phyloP scores from a whole-genome alignment of 2,329 filamentous ascomycete genomes.

The Fusarium sarcochroum region DNA sequence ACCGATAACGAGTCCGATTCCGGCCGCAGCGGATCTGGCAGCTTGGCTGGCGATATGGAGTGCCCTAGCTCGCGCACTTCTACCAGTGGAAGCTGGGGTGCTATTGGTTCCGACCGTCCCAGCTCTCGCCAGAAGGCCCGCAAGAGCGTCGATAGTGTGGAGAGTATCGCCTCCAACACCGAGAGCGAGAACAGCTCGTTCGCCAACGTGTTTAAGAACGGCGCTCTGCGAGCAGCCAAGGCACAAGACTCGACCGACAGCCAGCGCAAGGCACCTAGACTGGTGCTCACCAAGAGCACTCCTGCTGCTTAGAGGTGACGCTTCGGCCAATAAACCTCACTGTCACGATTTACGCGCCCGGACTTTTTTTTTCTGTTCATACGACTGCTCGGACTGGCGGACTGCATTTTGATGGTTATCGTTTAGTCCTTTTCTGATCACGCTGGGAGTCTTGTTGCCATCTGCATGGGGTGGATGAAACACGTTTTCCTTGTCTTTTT shows the following conservation, averaged over 20 bases:
- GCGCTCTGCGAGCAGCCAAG: slow-evolving; percentile 66
- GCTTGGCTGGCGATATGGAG: slow-evolving; percentile 80
- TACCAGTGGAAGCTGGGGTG: slow-evolving; percentile 79
- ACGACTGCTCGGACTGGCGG: slow-evolving; percentile 55
- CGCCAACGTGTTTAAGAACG: slow-evolving; percentile 75
- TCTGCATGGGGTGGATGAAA: slow-evolving; percentile 45
- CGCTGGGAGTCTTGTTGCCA: slow-evolving; percentile 46
- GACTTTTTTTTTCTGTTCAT: slow-evolving; percentile 53
- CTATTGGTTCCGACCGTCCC: slow-evolving; percentile 90
- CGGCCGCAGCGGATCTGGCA: slow-evolving; percentile 81
- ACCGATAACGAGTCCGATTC: slow-evolving; percentile 83
- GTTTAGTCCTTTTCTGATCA: slow-evolving; percentile 47
- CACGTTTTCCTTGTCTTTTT: slow-evolving; percentile 41
- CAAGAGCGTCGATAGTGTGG: slow-evolving; percentile 75
- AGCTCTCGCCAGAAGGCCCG: slow-evolving; percentile 76
- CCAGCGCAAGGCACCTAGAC: slow-evolving; percentile 86
- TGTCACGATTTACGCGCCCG: slow-evolving; percentile 57
- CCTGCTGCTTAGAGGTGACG: slow-evolving; percentile 45
- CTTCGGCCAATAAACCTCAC: slow-evolving; percentile 39
- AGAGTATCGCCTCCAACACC: slow-evolving; percentile 65
- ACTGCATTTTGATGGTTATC: slow-evolving; percentile 52
- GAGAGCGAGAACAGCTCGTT: slow-evolving; percentile 72
- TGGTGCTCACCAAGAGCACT: slow-evolving; percentile 80
- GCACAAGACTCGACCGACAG: slow-evolving; percentile 67
- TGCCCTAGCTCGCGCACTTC: slow-evolving; percentile 82